Evolutionary conservation across 1,139 yeast genomes (phyloP).

Genomic region (Yamadazyma diospyri): DNA sequence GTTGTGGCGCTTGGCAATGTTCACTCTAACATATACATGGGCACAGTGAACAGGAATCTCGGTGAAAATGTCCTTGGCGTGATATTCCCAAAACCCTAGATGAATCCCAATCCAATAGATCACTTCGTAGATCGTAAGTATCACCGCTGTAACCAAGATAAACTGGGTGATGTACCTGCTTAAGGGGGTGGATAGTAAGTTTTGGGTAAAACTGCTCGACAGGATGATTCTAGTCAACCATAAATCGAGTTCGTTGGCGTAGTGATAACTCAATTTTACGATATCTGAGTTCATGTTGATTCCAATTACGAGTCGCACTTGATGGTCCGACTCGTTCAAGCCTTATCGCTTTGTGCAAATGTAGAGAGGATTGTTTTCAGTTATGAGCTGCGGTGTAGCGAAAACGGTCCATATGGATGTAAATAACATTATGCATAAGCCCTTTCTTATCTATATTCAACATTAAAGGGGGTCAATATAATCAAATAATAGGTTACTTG

Average conservation of each 20-base stretch:
- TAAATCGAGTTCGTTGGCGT: conserved; percentile 3
- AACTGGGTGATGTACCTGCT: conserved; percentile 40
- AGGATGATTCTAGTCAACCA: conserved; percentile 2
- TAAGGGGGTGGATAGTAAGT: conserved; percentile 17
- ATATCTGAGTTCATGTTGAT: conserved; percentile 3
- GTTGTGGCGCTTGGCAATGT: conserved; percentile 27
- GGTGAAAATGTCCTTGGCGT: conserved; percentile 62
- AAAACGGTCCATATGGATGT: not conserved
- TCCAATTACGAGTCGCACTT: too few species aligned
- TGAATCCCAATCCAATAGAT: conserved; percentile 49
- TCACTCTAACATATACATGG: conserved; percentile 57
- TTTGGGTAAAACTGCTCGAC: conserved; percentile 9
- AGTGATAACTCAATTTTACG: conserved; percentile 1
- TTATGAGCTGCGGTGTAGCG: too few species aligned
- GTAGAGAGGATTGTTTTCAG: too few species aligned
- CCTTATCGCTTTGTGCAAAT: too few species aligned
- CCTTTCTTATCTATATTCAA: too few species aligned
- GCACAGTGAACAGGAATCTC: conserved; percentile 79
- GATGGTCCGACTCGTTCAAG: too few species aligned
- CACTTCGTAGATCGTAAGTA: conserved; percentile 42
- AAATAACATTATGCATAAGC: too few species aligned
- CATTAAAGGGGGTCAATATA: too few species aligned
- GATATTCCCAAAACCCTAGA: conserved; percentile 52
- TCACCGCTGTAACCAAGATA: conserved; percentile 14
- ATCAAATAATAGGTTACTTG: too few species aligned